Conservation (phyloP, 108 stramenopile species). For the Stephanodiscus triporus region DNA sequence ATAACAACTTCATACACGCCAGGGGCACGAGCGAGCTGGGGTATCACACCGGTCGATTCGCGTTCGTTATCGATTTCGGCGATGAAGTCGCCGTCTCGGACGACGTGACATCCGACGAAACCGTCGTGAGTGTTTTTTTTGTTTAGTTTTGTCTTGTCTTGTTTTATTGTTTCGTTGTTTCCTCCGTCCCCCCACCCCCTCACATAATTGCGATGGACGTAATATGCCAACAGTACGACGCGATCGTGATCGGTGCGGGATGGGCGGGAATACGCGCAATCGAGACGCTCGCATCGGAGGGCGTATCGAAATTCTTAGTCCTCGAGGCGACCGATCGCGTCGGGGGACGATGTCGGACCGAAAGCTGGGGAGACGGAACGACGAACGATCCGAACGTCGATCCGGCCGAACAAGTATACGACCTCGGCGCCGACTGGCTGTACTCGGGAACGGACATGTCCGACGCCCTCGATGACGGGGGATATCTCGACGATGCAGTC, state of each 20-base stretch:
- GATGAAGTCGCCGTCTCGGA: too few species aligned
- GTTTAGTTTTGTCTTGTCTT: not conserved
- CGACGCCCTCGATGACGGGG: not conserved
- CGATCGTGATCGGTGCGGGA: slow-evolving; percentile 15
- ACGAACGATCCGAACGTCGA: slow-evolving; percentile 4
- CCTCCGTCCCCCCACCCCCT: not conserved
- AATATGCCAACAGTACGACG: slow-evolving; percentile 10
- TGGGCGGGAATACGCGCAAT: slow-evolving; percentile 26
- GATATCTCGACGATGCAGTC: not conserved
- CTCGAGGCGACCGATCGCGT: slow-evolving; percentile 14
- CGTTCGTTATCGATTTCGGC: slow-evolving; percentile 11
- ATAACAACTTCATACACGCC: slow-evolving; percentile 53
- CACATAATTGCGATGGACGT: not conserved
- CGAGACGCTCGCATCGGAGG: not conserved
- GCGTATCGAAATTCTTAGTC: not conserved
- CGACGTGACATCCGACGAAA: not conserved
- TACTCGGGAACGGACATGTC: not conserved
- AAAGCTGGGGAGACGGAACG: not conserved
- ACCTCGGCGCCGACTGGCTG: not conserved
- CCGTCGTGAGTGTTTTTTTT: not conserved
- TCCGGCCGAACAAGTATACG: not conserved
- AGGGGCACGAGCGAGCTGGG: slow-evolving; percentile 35
- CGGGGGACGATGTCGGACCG: slow-evolving; percentile 6
- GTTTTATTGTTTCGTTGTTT: not conserved
- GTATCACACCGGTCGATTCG: slow-evolving; percentile 34